phyloP scores from a whole-genome alignment of 78 protist species.

The Carpediemonas membranifera region DNA sequence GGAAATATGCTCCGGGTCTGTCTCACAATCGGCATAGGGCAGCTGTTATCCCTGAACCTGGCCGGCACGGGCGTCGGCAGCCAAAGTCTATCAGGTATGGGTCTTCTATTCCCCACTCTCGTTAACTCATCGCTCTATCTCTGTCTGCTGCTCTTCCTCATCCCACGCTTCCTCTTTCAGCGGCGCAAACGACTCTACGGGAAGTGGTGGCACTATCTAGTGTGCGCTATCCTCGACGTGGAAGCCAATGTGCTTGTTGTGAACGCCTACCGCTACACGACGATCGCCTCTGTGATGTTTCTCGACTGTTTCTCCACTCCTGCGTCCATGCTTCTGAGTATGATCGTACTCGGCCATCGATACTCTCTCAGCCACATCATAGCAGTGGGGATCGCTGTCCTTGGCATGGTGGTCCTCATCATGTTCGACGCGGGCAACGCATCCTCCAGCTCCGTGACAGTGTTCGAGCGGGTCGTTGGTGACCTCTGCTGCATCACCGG shows the following conservation, averaged over 20 bases:
- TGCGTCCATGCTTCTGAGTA: background rate
- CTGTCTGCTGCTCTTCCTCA: background rate
- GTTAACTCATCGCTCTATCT: background rate
- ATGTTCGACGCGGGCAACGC: background rate
- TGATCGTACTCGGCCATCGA: background rate
- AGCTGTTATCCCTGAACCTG: too few relatives aligned
- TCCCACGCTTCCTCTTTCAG: background rate
- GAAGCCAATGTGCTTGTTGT: slow-evolving; percentile 22
- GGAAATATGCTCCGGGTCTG: too few relatives aligned
- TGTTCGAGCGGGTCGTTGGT: background rate
- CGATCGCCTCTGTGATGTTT: slow-evolving; percentile 2
- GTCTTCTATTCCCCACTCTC: background rate
- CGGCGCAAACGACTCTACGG: background rate
- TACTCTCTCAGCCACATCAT: background rate
- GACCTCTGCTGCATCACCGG: background rate
- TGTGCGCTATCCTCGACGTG: slow-evolving; percentile 11
- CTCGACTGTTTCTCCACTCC: slow-evolving; percentile 20
- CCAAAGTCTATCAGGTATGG: background rate
- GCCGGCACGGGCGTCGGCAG: too few relatives aligned
- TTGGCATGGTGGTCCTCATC: background rate
- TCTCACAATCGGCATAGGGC: too few relatives aligned
- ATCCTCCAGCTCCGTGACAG: background rate
- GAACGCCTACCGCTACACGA: slow-evolving; percentile 21
- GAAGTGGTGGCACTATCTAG: slow-evolving; percentile 6
- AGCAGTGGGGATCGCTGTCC: background rate